These are phyloP conservation scores for Umbelopsis ramanniana DNA, from an alignment of 192 early-diverging fungal genomes.

Conservation along the genomic window DNA sequence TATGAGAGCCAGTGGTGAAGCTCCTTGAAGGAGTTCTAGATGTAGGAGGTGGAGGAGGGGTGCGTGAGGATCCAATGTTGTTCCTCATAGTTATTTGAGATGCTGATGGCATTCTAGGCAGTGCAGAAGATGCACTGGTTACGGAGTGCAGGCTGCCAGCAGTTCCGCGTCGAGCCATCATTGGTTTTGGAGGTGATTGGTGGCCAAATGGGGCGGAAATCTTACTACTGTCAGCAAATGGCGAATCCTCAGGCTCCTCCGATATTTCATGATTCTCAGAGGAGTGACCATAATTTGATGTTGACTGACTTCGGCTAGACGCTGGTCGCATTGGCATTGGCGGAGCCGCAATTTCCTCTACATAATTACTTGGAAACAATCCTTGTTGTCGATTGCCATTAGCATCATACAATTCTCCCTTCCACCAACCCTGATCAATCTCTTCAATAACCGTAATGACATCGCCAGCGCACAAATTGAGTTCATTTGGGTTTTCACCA, in stretches of 20 bases:
- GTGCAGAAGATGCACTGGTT: neutral
- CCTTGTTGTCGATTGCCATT: slow-evolving; percentile 65
- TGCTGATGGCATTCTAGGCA: slow-evolving; percentile 17
- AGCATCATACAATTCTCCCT: slow-evolving; percentile 77
- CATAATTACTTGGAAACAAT: slow-evolving; percentile 95
- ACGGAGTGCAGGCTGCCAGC: slow-evolving; percentile 15
- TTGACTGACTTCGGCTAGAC: slow-evolving; percentile 10
- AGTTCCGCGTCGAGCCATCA: slow-evolving; percentile 18
- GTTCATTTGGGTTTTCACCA: slow-evolving; percentile 78
- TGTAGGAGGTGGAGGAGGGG: slow-evolving; percentile 41
- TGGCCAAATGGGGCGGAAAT: neutral
- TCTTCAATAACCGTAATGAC: slow-evolving; percentile 84
- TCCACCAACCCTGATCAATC: slow-evolving; percentile 96
- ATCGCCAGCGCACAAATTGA: slow-evolving; percentile 83
- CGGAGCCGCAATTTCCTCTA: slow-evolving; percentile 58
- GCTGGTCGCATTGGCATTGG: slow-evolving; percentile 34
- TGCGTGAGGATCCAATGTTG: slow-evolving; percentile 35
- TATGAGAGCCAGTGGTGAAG: slow-evolving; percentile 46
- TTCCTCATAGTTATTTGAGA: slow-evolving; percentile 7
- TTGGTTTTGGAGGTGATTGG: neutral
- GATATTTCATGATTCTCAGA: neutral
- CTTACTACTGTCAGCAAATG: slow-evolving; percentile 7
- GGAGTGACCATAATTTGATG: slow-evolving; percentile 1
- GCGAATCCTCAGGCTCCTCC: slow-evolving; percentile 11
- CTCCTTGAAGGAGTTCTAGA: slow-evolving; percentile 41